A percentile compares a stretch with the other conserved stretches of the same genome.
Conservation (phyloP, 208 protist species). For the Leishmania mexicana region DNA sequence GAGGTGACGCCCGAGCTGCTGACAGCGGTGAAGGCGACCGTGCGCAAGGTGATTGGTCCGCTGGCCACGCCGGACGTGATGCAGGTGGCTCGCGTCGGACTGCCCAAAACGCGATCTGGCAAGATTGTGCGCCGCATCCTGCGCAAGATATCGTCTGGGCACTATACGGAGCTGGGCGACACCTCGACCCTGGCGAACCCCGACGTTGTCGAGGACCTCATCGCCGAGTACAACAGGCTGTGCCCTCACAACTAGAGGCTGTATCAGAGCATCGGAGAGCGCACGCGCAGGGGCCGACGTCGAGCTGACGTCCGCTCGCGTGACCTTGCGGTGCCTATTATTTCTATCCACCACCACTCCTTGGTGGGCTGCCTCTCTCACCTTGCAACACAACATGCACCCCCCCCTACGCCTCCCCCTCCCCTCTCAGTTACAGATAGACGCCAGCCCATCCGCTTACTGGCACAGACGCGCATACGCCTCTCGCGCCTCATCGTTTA, state of each 20-base stretch:
- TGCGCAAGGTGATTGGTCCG: slow-evolving; percentile 94
- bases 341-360: neutral
- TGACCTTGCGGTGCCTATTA: neutral
- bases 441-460: neutral
- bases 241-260: slow-evolving; percentile 4
- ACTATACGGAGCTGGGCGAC: slow-evolving; percentile 92
- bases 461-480: neutral
- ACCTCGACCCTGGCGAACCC: slow-evolving; percentile 92
- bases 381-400: neutral
- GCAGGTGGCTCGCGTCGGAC: slow-evolving; percentile 63
- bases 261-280: neutral
- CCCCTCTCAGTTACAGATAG: neutral
- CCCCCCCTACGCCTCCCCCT: neutral
- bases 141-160: slow-evolving; percentile 94
- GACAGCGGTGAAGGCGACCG: slow-evolving; percentile 61
- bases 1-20: slow-evolving; percentile 62
- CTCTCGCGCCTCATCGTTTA: neutral
- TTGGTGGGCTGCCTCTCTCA: neutral
- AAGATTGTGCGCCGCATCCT: slow-evolving; percentile 99
- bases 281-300: neutral
- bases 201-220: slow-evolving; percentile 54
- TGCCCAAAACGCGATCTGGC: slow-evolving; percentile 98
- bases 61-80: slow-evolving; percentile 95
- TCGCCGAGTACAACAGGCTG: slow-evolving; percentile 13
- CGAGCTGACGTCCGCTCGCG: neutral